These are phyloP conservation scores for Neckera pumila DNA, from an alignment of 225 moss, liverwort and hornwort genomes.

Conservation along the genomic window DNA sequence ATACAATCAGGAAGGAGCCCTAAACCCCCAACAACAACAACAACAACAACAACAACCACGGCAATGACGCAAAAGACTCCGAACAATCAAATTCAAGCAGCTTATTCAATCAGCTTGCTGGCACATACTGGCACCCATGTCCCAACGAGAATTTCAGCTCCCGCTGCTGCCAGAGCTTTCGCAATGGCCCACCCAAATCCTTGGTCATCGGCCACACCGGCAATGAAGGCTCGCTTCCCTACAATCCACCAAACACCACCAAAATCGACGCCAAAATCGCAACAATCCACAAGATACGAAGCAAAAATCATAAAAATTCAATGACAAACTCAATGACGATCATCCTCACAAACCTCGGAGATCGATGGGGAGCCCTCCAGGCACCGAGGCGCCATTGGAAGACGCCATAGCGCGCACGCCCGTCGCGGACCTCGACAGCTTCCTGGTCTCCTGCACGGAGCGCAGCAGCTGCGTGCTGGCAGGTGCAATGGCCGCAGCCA, in stretches of 20 bases:
- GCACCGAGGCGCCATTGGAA: slow-evolving; percentile 12
- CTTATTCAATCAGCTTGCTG: background rate
- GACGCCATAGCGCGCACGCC: slow-evolving; percentile 20
- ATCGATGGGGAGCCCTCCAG: slow-evolving; percentile 34
- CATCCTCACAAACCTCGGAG: slow-evolving; percentile 17
- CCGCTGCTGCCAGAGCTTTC: background rate
- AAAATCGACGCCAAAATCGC: background rate
- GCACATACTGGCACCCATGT: background rate
- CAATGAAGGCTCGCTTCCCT: background rate
- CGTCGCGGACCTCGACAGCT: background rate
- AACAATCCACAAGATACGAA: background rate
- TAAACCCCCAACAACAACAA: background rate
- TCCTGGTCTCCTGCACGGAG: background rate
- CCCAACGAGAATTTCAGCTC: background rate
- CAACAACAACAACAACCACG: background rate
- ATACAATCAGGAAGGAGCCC: background rate
- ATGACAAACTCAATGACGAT: background rate
- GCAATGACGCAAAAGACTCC: background rate
- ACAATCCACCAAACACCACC: background rate
- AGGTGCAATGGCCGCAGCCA: slow-evolving; percentile 6
- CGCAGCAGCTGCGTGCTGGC: background rate
- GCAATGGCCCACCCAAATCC: background rate
- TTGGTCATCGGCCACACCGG: background rate
- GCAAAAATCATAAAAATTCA: background rate
- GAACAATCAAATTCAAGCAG: background rate